A percentile compares a stretch with the other conserved stretches of the same genome.
phyloP scores from a whole-genome alignment of 129 eudicot species.

The Smallanthus sonchifolius region DNA sequence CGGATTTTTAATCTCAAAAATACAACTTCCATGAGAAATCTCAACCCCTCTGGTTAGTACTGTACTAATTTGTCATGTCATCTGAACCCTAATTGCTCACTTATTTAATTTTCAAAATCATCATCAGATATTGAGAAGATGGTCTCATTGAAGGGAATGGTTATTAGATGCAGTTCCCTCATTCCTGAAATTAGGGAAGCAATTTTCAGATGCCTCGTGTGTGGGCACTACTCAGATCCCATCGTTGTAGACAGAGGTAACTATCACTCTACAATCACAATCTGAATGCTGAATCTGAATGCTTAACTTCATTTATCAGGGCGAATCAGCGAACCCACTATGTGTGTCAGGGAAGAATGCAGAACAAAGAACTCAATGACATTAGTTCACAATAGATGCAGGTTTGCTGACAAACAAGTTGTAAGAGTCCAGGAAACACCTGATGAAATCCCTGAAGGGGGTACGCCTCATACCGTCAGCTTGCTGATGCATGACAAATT shows the following conservation, averaged over 20 bases:
- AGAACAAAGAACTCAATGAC: conserved; percentile 88
- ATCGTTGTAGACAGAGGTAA: conserved; percentile 85
- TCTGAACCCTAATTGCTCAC: too few species aligned
- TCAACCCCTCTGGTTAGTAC: conserved; percentile 74
- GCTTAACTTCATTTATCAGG: conserved; percentile 41
- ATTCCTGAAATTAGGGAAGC: conserved; percentile 81
- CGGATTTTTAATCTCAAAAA: conserved; percentile 69
- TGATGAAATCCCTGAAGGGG: conserved; percentile 98
- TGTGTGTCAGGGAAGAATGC: conserved; percentile 80
- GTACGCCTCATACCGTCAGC: conserved; percentile 98
- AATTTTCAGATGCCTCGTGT: conserved; percentile 75
- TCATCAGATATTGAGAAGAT: conserved; percentile 90
- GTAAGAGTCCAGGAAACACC: conserved; percentile 97
- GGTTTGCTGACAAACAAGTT: conserved; percentile 95
- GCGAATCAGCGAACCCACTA: conserved; percentile 73
- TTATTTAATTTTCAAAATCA: too few species aligned
- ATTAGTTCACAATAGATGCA: conserved; percentile 90
- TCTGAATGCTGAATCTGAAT: background rate
- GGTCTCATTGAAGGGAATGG: conserved; percentile 96
- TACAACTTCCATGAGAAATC: conserved; percentile 78
- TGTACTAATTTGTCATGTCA: too few species aligned
- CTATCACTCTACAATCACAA: background rate
- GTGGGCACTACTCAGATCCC: conserved; percentile 85
- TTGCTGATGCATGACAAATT: conserved; percentile 96
- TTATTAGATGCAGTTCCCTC: conserved; percentile 74